These are phyloP conservation scores for Epichloe uncinata DNA, from an alignment of 2,329 filamentous ascomycete species.

Conservation along the genomic window DNA sequence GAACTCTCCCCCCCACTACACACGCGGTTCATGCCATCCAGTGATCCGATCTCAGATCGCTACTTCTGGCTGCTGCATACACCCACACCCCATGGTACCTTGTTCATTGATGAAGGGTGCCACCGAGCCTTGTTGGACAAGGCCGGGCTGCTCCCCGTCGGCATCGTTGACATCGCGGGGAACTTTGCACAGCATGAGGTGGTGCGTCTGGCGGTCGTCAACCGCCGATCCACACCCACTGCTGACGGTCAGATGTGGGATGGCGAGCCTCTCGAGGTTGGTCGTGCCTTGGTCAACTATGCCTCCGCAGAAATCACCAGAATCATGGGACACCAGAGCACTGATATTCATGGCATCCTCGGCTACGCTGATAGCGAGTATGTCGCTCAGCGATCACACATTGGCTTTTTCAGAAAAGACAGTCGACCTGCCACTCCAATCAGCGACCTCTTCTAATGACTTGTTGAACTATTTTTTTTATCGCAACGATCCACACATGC, in stretches of 20 bases:
- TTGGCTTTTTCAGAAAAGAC: conserved; percentile 54
- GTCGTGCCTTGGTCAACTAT: conserved; percentile 85
- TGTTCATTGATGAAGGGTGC: conserved; percentile 90
- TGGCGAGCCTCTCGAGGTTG: conserved; percentile 55
- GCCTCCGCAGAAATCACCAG: conserved; percentile 68
- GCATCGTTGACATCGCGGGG: conserved; percentile 82
- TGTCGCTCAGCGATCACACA: conserved; percentile 76
- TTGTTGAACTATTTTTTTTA: background rate
- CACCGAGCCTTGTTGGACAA: conserved; percentile 68
- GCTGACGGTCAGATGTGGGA: conserved; percentile 34
- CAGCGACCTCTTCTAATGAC: conserved; percentile 9
- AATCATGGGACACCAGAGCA: conserved; percentile 75
- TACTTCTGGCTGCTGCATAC: conserved; percentile 97
- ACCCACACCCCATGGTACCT: conserved; percentile 72
- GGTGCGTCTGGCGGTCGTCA: conserved; percentile 72
- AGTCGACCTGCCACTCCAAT: conserved; percentile 40
- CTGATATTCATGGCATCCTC: conserved; percentile 64
- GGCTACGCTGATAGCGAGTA: conserved; percentile 95
- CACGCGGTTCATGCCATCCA: conserved; percentile 81
- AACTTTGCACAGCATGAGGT: conserved; percentile 86
- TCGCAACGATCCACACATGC: background rate
- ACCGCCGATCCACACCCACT: conserved; percentile 32
- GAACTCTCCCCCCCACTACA: conserved; percentile 46
- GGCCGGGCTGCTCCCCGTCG: conserved; percentile 77
- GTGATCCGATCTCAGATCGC: conserved; percentile 75